Evolutionary conservation across 1,284 basidiomycete genomes (phyloP).

Genomic region (Cutaneotrichosporon sp.): DNA sequence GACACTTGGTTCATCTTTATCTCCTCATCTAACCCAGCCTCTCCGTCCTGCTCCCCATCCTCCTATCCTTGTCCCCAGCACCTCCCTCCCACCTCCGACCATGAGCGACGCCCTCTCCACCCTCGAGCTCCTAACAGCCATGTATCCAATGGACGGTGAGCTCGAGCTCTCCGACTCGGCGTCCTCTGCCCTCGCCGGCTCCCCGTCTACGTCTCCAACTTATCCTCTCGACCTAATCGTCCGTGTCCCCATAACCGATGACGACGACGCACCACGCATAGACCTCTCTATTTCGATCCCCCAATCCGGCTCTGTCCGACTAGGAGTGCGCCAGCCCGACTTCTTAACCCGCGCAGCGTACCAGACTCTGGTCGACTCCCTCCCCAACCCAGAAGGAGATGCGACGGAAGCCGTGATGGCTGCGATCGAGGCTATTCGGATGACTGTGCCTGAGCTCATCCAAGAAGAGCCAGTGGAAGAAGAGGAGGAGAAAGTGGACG

Average conservation of each 20-base stretch:
- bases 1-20: background rate
- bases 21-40: background rate
- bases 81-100: background rate
- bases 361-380: constrained; percentile 17
- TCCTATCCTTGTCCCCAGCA: background rate
- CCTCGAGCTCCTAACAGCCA: constrained; percentile 43
- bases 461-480: background rate
- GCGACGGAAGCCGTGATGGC: constrained; percentile 37
- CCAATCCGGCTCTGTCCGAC: background rate
- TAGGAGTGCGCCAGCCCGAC: constrained; percentile 30
- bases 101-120: constrained; percentile 22
- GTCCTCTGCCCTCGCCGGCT: constrained; percentile 13
- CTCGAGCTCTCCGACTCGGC: constrained; percentile 29
- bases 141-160: constrained; percentile 46
- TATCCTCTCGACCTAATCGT: constrained; percentile 15
- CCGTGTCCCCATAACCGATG: constrained; percentile 18
- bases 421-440: constrained; percentile 31
- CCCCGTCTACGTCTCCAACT: background rate
- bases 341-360: constrained; percentile 28
- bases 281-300: constrained; percentile 12
- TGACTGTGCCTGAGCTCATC: background rate
- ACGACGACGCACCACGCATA: background rate
- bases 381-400: constrained; percentile 9
- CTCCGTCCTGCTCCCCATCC: background rate
- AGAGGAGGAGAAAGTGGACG: constrained; percentile 8